These are phyloP conservation scores for Polytrichum formosum DNA, from an alignment of 225 moss, liverwort and hornwort species.

Conservation along the genomic window DNA sequence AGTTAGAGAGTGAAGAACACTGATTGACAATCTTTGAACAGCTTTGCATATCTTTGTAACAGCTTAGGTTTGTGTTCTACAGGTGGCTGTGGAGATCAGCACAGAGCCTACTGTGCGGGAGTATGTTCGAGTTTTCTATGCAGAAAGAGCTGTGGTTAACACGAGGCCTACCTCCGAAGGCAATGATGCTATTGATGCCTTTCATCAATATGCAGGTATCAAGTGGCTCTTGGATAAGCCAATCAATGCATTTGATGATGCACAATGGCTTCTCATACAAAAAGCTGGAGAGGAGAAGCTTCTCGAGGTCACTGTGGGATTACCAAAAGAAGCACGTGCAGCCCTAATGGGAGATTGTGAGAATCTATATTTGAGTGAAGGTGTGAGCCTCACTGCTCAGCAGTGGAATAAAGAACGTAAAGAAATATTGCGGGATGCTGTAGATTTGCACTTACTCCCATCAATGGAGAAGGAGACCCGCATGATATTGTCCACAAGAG, in stretches of 20 bases:
- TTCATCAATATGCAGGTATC: slow-evolving; percentile 74
- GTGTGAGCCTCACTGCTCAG: slow-evolving; percentile 58
- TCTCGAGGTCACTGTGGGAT: slow-evolving; percentile 66
- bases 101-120: slow-evolving; percentile 86
- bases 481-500: slow-evolving; percentile 54
- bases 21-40: no score
- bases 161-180: slow-evolving; percentile 80
- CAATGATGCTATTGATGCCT: slow-evolving; percentile 65
- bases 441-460: slow-evolving; percentile 62
- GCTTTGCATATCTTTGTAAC: not conserved
- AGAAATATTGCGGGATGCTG: slow-evolving; percentile 63
- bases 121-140: slow-evolving; percentile 65
- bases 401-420: slow-evolving; percentile 85
- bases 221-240: slow-evolving; percentile 84
- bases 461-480: slow-evolving; percentile 90
- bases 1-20: no score
- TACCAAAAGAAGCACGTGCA: slow-evolving; percentile 42
- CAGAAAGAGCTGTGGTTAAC: slow-evolving; percentile 60
- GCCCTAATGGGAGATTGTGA: slow-evolving; percentile 69
- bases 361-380: slow-evolving; percentile 73
- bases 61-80: slow-evolving; percentile 25
- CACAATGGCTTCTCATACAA: slow-evolving; percentile 88
- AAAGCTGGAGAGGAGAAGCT: slow-evolving; percentile 93
- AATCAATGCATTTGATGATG: slow-evolving; percentile 73
- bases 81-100: slow-evolving; percentile 93